Evolutionary conservation across 2,329 filamentous ascomycete species (phyloP), one percentile per base, ranked within the genome.

Genomic region (Clarireedia hainanense): DNA sequence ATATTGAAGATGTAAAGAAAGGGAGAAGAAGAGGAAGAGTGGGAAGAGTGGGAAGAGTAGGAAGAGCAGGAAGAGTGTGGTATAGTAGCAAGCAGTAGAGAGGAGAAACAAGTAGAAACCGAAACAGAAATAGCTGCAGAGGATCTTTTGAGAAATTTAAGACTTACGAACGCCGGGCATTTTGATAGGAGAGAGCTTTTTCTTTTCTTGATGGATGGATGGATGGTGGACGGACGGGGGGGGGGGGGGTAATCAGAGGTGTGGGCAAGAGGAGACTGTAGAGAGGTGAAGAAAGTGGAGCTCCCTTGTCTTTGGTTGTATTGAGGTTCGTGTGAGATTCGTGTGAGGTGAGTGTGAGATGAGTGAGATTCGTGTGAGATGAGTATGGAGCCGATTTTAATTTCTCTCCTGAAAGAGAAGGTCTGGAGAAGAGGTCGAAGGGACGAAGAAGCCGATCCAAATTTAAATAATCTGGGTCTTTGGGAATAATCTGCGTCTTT

Each of bases 151-250:
- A 34, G 30, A 34, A 34, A 34, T 34, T 34, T 34, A 34, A 34
- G 20, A 66, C 65, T 65, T 63, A 67, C 65, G 65, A 54, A 67
- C 58, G 53, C 64, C 65, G 55, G 64, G 64, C 63, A 67, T 67
- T 55, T 60, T 65, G 59, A 34, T 9, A 34, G 9, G 59, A 34
- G 30, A 34, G 9, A 34, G 10, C 30, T 34, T 34, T 30, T 34
- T 34, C 30, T 34, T 34, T 34, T 34, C 30, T 34, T 34, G 30
- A 34, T 34, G 12, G n/a, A n/a, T n/a, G 30, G 30, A 34, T 12
- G 10, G 30, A 20, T 20, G 20, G 20, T 20, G 20, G 20, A 20
- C 20, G 20, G 20, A 20, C 20, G 10, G 9, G 30, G 12, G 30
- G 12, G 30, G 10, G 9, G 30, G 12, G 30, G 12, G 30, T 34